Conservation (phyloP, 164 flowering plant genomes). For the Vitis rotundifolia region DNA sequence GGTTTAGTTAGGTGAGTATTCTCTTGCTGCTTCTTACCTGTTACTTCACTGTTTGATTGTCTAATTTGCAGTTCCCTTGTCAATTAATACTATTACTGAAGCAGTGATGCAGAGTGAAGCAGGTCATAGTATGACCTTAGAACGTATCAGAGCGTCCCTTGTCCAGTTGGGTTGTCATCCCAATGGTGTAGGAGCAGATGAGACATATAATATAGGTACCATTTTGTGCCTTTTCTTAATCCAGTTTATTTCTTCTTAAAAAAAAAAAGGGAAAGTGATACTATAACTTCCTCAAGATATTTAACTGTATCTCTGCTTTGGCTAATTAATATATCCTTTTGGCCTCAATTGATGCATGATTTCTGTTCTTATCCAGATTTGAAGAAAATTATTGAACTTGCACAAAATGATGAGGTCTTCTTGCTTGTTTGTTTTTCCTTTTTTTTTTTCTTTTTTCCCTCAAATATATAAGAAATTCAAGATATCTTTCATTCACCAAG, state of each 20-base stretch:
- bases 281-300: too few species aligned
- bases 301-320: too few species aligned
- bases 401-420: conserved; percentile 73
- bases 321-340: neutral
- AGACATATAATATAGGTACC: conserved; percentile 63
- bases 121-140: conserved; percentile 70
- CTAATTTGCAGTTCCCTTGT: conserved; percentile 60
- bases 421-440: neutral
- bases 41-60: neutral
- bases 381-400: conserved; percentile 57
- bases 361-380: conserved; percentile 46
- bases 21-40: too few species aligned
- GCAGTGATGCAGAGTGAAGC: conserved; percentile 73
- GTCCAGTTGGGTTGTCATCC: conserved; percentile 49
- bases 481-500: neutral
- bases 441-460: neutral
- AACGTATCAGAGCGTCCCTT: conserved; percentile 67
- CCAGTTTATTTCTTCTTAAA: neutral
- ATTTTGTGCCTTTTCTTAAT: neutral
- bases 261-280: too few species aligned
- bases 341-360: neutral
- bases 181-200: conserved; percentile 37
- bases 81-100: conserved; percentile 56
- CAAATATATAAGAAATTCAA: neutral
- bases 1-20: too few species aligned